Evolutionary conservation across 768 basidiomycete genomes (phyloP).

Genomic region (Russula dissimulans): DNA sequence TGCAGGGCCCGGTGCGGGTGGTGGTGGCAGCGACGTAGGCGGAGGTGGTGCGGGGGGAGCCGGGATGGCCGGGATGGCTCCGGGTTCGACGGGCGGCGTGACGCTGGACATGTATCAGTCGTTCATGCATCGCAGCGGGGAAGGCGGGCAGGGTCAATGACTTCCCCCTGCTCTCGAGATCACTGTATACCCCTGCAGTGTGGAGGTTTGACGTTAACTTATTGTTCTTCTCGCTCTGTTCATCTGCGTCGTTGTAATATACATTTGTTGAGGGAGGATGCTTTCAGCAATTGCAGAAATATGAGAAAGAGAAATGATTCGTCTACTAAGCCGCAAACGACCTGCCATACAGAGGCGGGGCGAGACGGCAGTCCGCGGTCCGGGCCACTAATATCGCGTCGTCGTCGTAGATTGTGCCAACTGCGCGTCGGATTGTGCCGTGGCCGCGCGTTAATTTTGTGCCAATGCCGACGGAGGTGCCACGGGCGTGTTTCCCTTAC

Average conservation of each 20-base stretch:
- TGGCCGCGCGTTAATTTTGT: no score
- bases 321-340: no score
- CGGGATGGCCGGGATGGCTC: background rate
- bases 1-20: background rate
- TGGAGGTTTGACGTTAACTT: background rate
- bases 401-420: no score
- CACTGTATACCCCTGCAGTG: background rate
- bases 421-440: no score
- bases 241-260: background rate
- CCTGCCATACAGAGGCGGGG: no score
- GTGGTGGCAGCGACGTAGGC: background rate
- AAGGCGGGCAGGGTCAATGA: constrained; percentile 12
- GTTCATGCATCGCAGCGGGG: constrained; percentile 16
- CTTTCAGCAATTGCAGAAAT: no score
- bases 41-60: background rate
- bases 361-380: no score
- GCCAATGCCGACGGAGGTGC: no score
- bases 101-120: constrained; percentile 16
- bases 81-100: background rate
- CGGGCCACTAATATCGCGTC: no score
- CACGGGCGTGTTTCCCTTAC: no score
- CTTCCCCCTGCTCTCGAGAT: background rate
- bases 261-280: background rate
- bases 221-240: background rate
- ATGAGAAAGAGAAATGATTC: background rate